Evolutionary conservation across 2,329 filamentous ascomycete species (phyloP).

Genomic region (Immersiporthe knoxdaviesiana): DNA sequence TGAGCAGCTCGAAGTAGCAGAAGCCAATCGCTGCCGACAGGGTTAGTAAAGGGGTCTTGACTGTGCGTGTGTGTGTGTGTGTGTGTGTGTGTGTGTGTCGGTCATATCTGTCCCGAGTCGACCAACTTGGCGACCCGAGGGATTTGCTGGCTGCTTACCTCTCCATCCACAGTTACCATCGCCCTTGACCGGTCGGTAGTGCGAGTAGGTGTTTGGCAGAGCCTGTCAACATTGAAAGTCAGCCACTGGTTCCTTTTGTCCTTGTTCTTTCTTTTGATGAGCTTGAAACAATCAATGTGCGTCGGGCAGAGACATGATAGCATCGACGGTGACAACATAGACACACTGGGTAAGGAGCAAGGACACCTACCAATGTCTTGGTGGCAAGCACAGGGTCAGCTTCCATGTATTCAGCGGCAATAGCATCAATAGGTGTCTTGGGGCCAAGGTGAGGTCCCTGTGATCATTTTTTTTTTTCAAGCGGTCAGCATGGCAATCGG

Average conservation of each 20-base stretch:
- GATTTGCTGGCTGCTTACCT: conserved; percentile 64
- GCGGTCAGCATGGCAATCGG: conserved; percentile 34
- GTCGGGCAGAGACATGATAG: conserved; percentile 4
- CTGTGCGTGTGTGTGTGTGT: background rate
- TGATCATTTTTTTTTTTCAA: background rate
- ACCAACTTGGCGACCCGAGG: background rate
- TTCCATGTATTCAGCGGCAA: conserved; percentile 84
- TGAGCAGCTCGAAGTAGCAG: conserved; percentile 86
- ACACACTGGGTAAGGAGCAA: conserved; percentile 17
- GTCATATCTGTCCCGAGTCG: background rate
- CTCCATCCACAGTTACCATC: conserved; percentile 98
- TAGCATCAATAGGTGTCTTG: conserved; percentile 74
- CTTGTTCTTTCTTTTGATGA: background rate
- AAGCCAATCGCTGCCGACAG: conserved; percentile 77
- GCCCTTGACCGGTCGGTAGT: conserved; percentile 85
- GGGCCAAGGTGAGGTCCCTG: conserved; percentile 84
- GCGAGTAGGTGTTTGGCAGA: conserved; percentile 80
- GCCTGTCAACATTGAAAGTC: conserved; percentile 54
- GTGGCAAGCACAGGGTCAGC: conserved; percentile 83
- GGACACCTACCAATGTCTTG: conserved; percentile 79
- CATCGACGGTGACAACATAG: background rate
- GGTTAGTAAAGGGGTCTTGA: conserved; percentile 12
- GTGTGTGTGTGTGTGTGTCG: background rate
- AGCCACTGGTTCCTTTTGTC: conserved; percentile 1
- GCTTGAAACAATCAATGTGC: background rate